These are phyloP conservation scores for Candida tallmaniae DNA, from an alignment of 805 yeast species.

Conservation along the genomic window DNA sequence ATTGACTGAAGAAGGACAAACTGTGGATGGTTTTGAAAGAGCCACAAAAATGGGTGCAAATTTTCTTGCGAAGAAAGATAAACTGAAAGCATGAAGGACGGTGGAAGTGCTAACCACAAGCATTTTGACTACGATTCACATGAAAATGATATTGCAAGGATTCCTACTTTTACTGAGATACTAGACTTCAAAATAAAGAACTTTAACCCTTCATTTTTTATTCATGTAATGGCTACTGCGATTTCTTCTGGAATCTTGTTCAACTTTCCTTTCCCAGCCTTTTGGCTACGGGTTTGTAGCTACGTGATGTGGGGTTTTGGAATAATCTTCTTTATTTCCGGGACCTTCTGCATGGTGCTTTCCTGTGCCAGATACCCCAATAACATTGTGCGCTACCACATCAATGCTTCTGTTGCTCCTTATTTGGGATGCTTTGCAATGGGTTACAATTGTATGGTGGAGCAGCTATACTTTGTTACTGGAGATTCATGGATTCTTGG, in stretches of 20 bases:
- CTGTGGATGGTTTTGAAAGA: no score
- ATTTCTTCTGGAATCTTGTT: conserved; percentile 60
- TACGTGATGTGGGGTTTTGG: conserved; percentile 61
- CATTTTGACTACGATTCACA: no score
- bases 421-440: conserved; percentile 78
- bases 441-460: conserved; percentile 69
- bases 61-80: no score
- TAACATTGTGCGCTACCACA: conserved; percentile 14
- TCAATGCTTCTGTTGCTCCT: conserved; percentile 45
- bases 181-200: no score
- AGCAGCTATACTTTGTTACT: conserved; percentile 47
- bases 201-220: conserved; percentile 55
- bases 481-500: conserved; percentile 42
- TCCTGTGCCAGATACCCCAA: conserved; percentile 34
- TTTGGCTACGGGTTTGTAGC: conserved; percentile 56
- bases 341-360: conserved; percentile 38
- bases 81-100: no score
- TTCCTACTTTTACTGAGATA: no score
- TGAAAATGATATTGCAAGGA: no score
- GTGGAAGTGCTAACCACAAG: no score
- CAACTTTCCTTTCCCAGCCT: conserved; percentile 59
- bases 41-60: no score
- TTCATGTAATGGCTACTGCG: conserved; percentile 83
- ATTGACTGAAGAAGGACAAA: no score
- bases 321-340: conserved; percentile 40